Evolutionary conservation across 495 filamentous ascomycete genomes (phyloP).

Genomic region (Penicillium bialowiezense): DNA sequence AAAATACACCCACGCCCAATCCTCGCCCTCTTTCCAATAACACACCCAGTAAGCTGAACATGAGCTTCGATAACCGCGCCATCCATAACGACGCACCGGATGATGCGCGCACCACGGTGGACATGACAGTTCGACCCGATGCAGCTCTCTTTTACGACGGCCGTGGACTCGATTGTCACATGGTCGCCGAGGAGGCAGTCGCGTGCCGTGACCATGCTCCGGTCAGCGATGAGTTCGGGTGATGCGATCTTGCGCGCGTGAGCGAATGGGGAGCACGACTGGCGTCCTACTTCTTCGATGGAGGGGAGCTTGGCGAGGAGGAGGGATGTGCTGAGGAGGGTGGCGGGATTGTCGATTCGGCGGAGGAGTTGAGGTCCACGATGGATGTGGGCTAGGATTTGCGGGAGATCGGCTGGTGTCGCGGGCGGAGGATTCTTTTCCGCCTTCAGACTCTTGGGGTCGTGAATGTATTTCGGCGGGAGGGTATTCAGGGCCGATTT

Average conservation of each 20-base stretch:
- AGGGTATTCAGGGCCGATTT: constrained; percentile 16
- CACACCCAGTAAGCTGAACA: constrained; percentile 73
- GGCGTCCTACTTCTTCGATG: constrained; percentile 59
- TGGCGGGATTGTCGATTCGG: constrained; percentile 78
- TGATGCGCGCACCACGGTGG: constrained; percentile 67
- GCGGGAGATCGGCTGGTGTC: constrained; percentile 44
- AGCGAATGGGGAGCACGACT: constrained; percentile 62
- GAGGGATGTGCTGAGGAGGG: constrained; percentile 76
- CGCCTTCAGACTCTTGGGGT: constrained; percentile 26
- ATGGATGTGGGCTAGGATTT: constrained; percentile 76
- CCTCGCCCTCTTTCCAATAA: constrained; percentile 69
- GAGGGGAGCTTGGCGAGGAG: constrained; percentile 76
- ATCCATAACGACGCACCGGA: constrained; percentile 85
- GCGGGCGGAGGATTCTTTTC: constrained; percentile 1
- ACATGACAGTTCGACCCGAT: constrained; percentile 85
- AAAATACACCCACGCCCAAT: constrained; percentile 73
- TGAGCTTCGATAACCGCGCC: constrained; percentile 75
- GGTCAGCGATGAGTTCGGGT: constrained; percentile 68
- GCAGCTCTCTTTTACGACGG: constrained; percentile 80
- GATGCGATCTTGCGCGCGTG: constrained; percentile 77
- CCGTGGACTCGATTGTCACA: constrained; percentile 76
- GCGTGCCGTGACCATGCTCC: constrained; percentile 67
- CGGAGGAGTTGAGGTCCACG: constrained; percentile 62
- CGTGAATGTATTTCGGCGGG: constrained; percentile 33
- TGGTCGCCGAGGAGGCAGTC: constrained; percentile 82